Evolutionary conservation across 2,329 filamentous ascomycete genomes (phyloP).

Genomic region (Aureobasidium vineae): DNA sequence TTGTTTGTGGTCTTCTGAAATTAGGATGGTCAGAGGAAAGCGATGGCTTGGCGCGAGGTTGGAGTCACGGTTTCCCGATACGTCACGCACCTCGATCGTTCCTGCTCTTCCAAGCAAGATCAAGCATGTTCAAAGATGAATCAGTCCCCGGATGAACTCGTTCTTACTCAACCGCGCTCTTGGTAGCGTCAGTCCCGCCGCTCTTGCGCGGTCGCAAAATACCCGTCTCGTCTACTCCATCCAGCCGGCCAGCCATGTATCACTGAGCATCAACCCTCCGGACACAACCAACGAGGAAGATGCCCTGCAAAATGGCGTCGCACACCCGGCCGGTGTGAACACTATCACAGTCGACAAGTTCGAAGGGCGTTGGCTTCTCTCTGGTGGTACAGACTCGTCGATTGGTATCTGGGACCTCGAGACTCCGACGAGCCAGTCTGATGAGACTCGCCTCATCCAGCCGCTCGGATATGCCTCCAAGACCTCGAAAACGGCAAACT

Average conservation of each 20-base stretch:
- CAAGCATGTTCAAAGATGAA: neutral
- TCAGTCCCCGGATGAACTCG: slow-evolving; percentile 60
- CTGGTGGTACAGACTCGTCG: slow-evolving; percentile 80
- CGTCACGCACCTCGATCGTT: neutral
- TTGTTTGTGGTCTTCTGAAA: neutral
- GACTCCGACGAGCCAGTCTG: slow-evolving; percentile 43
- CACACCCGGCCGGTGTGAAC: slow-evolving; percentile 77
- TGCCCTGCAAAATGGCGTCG: slow-evolving; percentile 44
- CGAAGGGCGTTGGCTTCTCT: slow-evolving; percentile 77
- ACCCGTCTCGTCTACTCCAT: slow-evolving; percentile 67
- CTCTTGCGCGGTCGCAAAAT: slow-evolving; percentile 64
- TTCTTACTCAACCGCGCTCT: slow-evolving; percentile 73
- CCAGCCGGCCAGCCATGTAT: slow-evolving; percentile 63
- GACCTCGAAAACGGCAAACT: slow-evolving; percentile 55
- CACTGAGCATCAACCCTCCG: slow-evolving; percentile 64
- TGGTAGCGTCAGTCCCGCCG: slow-evolving; percentile 63
- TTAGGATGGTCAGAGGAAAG: neutral
- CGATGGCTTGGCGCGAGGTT: neutral
- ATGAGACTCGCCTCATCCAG: slow-evolving; percentile 29
- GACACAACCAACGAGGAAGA: slow-evolving; percentile 31
- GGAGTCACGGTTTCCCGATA: neutral
- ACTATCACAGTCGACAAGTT: slow-evolving; percentile 77
- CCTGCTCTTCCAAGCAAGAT: neutral
- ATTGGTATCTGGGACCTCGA: slow-evolving; percentile 88
- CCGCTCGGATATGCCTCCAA: slow-evolving; percentile 51